Evolutionary conservation across 768 basidiomycete species (phyloP), one percentile per base, ranked within the genome.

Genomic region (Porpolomopsis calyptriformis): DNA sequence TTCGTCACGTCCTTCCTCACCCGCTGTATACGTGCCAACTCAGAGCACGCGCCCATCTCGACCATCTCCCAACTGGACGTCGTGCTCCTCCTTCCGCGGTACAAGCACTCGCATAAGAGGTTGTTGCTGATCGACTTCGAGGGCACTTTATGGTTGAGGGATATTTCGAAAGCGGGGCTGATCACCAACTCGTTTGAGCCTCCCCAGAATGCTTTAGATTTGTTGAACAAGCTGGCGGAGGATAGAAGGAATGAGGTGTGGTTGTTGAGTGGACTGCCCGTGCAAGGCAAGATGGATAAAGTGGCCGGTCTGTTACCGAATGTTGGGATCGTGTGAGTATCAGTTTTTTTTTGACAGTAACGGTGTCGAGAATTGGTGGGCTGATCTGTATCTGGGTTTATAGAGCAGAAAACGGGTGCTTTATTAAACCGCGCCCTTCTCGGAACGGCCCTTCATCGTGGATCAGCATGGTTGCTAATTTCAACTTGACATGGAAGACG

Each of bases 361-460:
- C 22, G 4, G 24, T 9, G 22, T 14, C 4, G 34, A 7, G 16
- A 9, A 36, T 24, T 36, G n/a, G n/a, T n/a, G 19, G 35, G 37
- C 26, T 48, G 24, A 42, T 31, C 9, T 23, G 4, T 4, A 23
- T 23, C 4, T n/a, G 19, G 9, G 20, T 10, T 26, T 19, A 19
- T 45, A 84, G 82, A 1, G 86, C 87, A 0, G 90, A 92, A 67
- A 89, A 92, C 49, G 89, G 89, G 1, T 91, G 89, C 59, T 91
- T 79, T 58, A 74, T 90, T 56, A 84, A 78, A 64, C 74, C 80
- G 3, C 69, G 62, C 19, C 48, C 60, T 4, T 52, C 46, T 4
- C 52, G 51, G 3, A 51, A 47, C 3, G 47, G 23, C 0, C 52
- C 49, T 7, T 57, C 64, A 12, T 60, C 74, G 34, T 92, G 90